These are phyloP conservation scores for Syzygium aromaticum DNA, from an alignment of 345 rosid species.

Conservation along the genomic window DNA sequence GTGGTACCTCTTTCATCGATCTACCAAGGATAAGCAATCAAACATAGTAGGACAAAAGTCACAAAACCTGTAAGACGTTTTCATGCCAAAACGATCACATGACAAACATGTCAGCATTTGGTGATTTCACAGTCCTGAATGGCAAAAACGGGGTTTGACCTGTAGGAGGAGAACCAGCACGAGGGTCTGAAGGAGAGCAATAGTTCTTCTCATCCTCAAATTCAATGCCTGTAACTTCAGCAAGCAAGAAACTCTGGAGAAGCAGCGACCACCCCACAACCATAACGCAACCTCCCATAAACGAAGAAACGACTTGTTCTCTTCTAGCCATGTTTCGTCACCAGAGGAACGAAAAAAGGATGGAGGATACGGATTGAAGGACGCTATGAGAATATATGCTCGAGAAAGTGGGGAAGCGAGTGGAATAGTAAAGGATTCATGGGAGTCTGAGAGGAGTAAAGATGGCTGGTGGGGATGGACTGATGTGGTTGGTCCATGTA, in stretches of 20 bases:
- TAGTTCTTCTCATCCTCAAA: constrained; percentile 41
- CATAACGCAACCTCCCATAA: background rate
- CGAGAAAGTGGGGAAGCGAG: background rate
- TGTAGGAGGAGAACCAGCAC: constrained; percentile 40
- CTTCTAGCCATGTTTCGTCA: background rate
- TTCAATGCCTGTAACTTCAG: constrained; percentile 17
- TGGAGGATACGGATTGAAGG: background rate
- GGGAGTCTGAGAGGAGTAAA: background rate
- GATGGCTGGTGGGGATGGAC: background rate
- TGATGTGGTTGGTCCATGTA: background rate
- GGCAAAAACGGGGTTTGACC: background rate
- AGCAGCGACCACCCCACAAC: background rate
- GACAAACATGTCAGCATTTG: background rate
- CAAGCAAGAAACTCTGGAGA: background rate
- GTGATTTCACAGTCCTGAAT: background rate
- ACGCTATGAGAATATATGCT: background rate
- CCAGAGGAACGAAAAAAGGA: background rate
- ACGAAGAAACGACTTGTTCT: background rate
- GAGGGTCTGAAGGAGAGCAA: constrained; percentile 49
- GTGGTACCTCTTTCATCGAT: background rate
- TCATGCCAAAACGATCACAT: background rate
- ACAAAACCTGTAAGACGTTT: background rate
- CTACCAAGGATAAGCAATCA: background rate
- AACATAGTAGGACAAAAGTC: background rate
- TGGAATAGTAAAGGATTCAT: background rate